Percentiles rank a stretch among this genome's conserved stretches.
phyloP scores from a whole-genome alignment of 805 yeast species.

The Ascoidea rubescens region DNA sequence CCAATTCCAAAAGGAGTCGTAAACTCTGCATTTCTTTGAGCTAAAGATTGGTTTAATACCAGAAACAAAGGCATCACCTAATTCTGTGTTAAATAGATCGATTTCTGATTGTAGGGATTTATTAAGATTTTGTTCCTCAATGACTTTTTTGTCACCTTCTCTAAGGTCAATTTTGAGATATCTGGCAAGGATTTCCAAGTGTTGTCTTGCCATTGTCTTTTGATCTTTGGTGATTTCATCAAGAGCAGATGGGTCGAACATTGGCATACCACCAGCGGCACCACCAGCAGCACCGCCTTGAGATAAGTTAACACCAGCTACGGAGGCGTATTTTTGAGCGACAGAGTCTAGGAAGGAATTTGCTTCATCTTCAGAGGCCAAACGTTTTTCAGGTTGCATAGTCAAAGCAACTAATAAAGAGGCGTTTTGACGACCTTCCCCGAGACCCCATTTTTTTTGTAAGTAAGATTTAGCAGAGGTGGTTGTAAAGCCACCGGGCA shows the following conservation, averaged over 20 bases:
- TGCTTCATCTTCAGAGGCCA: conserved; percentile 79
- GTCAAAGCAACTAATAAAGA: conserved; percentile 73
- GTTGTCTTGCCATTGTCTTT: conserved; percentile 34
- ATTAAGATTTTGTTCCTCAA: conserved; percentile 70
- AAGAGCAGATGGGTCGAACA: conserved; percentile 89
- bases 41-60: conserved; percentile 89
- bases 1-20: conserved; percentile 99
- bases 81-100: conserved; percentile 58
- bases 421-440: conserved; percentile 88
- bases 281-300: conserved; percentile 41
- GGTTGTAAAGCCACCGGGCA: conserved; percentile 99
- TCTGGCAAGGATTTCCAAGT: conserved; percentile 82
- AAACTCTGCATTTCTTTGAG: conserved; percentile 83
- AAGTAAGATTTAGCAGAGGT: conserved; percentile 86
- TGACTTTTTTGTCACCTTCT: conserved; percentile 75
- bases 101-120: conserved; percentile 75
- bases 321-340: conserved; percentile 76
- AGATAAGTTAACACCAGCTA: conserved; percentile 64
- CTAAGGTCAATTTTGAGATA: conserved; percentile 87
- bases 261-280: conserved; percentile 65
- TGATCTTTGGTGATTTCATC: conserved; percentile 45
- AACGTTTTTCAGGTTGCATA: conserved; percentile 82
- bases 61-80: conserved; percentile 86
- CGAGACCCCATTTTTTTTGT: conserved; percentile 86
- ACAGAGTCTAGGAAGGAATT: conserved; percentile 72